phyloP scores from a whole-genome alignment of 2,329 filamentous ascomycete genomes.

The Trichophyton rubrum region DNA sequence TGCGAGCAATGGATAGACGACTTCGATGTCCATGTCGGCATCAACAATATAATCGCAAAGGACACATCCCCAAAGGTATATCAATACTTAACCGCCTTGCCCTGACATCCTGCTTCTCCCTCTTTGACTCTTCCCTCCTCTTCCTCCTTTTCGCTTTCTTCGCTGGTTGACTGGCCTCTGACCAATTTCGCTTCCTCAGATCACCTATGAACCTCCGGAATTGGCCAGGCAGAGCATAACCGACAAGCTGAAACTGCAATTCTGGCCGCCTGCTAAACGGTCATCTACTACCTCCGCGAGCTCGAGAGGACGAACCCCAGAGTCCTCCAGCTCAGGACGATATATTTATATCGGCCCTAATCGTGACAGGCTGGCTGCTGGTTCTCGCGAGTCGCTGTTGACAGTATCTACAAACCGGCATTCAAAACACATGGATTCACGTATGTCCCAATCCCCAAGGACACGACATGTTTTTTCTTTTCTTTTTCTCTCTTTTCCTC shows the following conservation, averaged over 20 bases:
- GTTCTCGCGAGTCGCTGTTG: not conserved
- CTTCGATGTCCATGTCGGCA: constrained; percentile 14
- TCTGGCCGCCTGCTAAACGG: constrained; percentile 17
- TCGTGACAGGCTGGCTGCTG: not conserved
- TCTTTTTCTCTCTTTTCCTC: no score
- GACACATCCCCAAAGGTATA: constrained; percentile 15
- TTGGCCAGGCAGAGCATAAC: constrained; percentile 8
- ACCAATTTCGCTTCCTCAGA: not conserved
- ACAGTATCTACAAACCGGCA: not conserved
- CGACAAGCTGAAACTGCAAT: constrained; percentile 15
- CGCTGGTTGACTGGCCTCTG: not conserved
- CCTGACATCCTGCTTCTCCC: not conserved
- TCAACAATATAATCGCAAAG: constrained; percentile 18
- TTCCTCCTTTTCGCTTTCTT: not conserved
- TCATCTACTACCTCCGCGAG: constrained; percentile 2
- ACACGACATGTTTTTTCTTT: not conserved
- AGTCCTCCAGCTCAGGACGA: constrained; percentile 6
- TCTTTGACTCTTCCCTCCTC: no score
- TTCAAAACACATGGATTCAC: constrained; percentile 15
- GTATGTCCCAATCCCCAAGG: constrained; percentile 13
- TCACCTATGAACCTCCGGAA: not conserved
- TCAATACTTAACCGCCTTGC: constrained; percentile 1
- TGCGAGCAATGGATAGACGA: constrained; percentile 3
- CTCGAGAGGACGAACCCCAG: constrained; percentile 11
- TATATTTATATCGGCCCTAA: not conserved